These are phyloP conservation scores for Exophiala sp. DNA, from an alignment of 2,329 filamentous ascomycete genomes.

Conservation along the genomic window DNA sequence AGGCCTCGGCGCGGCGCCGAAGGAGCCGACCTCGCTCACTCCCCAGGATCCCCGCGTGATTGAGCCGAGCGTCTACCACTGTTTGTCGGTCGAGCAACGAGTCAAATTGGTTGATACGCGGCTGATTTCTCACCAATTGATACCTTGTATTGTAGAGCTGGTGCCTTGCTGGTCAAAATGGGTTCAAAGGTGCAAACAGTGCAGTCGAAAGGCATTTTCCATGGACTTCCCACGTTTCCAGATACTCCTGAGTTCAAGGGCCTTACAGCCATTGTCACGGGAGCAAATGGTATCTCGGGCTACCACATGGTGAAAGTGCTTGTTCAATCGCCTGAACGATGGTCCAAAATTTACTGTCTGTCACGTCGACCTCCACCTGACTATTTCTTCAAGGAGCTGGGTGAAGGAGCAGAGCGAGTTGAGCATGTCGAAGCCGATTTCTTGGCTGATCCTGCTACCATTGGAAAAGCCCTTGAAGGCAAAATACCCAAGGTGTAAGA, in stretches of 20 bases:
- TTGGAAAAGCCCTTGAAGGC: conserved; percentile 26
- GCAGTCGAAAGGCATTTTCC: conserved; percentile 42
- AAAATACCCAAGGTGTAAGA: conserved; percentile 27
- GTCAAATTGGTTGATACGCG: neutral
- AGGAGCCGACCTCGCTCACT: neutral
- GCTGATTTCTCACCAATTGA: no score
- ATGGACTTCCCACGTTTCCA: conserved; percentile 46
- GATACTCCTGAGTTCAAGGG: conserved; percentile 35
- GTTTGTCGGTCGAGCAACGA: neutral
- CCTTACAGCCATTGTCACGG: conserved; percentile 51
- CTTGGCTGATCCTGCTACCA: conserved; percentile 26
- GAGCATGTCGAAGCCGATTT: conserved; percentile 41
- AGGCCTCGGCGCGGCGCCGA: neutral
- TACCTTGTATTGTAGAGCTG: no score
- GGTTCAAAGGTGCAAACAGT: conserved; percentile 10
- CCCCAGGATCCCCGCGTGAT: neutral
- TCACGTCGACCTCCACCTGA: conserved; percentile 42
- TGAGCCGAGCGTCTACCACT: neutral
- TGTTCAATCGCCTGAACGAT: conserved; percentile 39
- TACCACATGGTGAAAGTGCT: conserved; percentile 50
- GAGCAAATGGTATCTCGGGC: conserved; percentile 53
- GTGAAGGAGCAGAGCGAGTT: conserved; percentile 37
- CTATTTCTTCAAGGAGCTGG: conserved; percentile 26
- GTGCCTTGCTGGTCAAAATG: neutral
- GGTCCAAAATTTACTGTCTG: conserved; percentile 51